A percentile compares a stretch with the other conserved stretches of the same genome.
phyloP scores from a whole-genome alignment of 768 basidiomycete species.

The Austroboletus eburneus region DNA sequence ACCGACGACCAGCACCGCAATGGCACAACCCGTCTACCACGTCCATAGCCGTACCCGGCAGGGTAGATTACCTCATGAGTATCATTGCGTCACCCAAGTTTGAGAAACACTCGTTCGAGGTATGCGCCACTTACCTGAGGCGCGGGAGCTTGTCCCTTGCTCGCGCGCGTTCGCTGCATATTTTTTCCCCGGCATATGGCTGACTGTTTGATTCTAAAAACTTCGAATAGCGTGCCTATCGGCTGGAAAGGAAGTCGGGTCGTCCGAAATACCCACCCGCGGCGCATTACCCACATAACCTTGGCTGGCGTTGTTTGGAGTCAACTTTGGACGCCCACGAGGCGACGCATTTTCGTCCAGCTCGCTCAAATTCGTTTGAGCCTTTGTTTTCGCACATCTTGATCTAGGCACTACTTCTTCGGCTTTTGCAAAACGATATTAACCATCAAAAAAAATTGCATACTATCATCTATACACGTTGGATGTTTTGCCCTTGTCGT shows the following conservation, averaged over 20 bases:
- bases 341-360: conserved; percentile 31
- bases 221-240: conserved; percentile 44
- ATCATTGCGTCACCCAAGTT: conserved; percentile 37
- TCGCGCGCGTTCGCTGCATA: not conserved
- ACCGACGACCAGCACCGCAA: not conserved
- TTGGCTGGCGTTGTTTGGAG: conserved; percentile 19
- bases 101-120: conserved; percentile 48
- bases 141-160: not conserved
- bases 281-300: conserved; percentile 21
- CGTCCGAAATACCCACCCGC: conserved; percentile 31
- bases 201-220: conserved; percentile 39
- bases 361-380: conserved; percentile 17
- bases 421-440: too few relatives aligned
- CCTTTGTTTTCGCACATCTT: not conserved
- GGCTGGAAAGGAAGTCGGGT: conserved; percentile 44
- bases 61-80: conserved; percentile 33
- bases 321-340: conserved; percentile 32
- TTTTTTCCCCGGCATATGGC: too few relatives aligned
- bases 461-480: not conserved
- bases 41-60: conserved; percentile 1
- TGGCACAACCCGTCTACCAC: conserved; percentile 4
- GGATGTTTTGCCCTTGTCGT: too few relatives aligned
- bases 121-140: too few relatives aligned
- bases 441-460: not conserved
- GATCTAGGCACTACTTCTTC: too few relatives aligned